Conservation (phyloP, 208 protist genomes). For the Leishmania martiniquensis region DNA sequence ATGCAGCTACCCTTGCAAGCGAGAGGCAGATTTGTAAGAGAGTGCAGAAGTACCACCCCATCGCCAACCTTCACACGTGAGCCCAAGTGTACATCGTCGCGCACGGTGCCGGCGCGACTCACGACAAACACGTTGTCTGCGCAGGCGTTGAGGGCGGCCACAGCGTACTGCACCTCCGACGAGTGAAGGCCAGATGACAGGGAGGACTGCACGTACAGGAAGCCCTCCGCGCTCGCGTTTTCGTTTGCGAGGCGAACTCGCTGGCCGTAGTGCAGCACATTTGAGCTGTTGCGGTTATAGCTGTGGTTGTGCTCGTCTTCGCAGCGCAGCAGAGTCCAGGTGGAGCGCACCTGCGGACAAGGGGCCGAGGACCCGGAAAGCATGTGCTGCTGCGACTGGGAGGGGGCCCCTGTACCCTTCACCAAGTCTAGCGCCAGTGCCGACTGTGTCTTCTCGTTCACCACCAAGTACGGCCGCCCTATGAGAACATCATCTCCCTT, state of each 20-base stretch:
- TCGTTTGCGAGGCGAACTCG: slow-evolving; percentile 78
- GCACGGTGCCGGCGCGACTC: slow-evolving; percentile 39
- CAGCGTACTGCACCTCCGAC: slow-evolving; percentile 50
- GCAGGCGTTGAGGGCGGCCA: slow-evolving; percentile 45
- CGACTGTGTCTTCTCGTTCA: slow-evolving; percentile 47
- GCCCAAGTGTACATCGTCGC: slow-evolving; percentile 62
- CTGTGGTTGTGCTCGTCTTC: slow-evolving; percentile 74
- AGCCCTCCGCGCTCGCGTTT: slow-evolving; percentile 52
- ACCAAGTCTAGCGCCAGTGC: slow-evolving; percentile 63
- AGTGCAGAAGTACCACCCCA: slow-evolving; percentile 75
- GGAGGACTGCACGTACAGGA: slow-evolving; percentile 73
- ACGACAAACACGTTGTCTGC: slow-evolving; percentile 83
- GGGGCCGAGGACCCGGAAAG: slow-evolving; percentile 33
- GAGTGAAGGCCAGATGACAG: slow-evolving; percentile 46
- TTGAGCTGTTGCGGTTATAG: slow-evolving; percentile 52
- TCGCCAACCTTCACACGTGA: slow-evolving; percentile 66
- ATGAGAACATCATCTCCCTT: slow-evolving; percentile 51
- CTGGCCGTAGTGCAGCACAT: slow-evolving; percentile 88
- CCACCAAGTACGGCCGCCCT: slow-evolving; percentile 53
- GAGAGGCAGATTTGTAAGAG: slow-evolving; percentile 71
- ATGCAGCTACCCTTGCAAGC: slow-evolving; percentile 35
- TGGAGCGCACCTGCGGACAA: slow-evolving; percentile 57
- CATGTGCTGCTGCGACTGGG: background rate
- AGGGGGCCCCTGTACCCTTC: background rate
- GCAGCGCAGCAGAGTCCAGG: slow-evolving; percentile 73